These are phyloP conservation scores for Lasiosphaeris hirsuta DNA, from an alignment of 495 filamentous ascomycete genomes.

Conservation along the genomic window DNA sequence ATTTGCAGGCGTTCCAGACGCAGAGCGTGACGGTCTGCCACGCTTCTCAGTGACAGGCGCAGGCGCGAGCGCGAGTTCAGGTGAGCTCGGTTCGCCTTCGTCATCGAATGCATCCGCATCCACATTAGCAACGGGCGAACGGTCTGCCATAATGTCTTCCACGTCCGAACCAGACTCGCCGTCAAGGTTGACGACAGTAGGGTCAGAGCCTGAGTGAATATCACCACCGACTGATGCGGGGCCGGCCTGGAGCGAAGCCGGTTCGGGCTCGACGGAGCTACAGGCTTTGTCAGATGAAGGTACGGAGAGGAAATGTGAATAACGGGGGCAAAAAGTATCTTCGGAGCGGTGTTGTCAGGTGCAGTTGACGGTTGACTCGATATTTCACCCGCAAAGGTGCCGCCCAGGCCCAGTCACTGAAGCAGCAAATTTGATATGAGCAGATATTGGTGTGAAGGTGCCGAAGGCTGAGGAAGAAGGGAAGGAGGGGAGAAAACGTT, in stretches of 20 bases:
- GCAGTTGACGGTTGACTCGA: too few relatives aligned
- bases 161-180: slow-evolving; percentile 6
- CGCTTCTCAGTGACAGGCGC: slow-evolving; percentile 17
- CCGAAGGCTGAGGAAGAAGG: not conserved
- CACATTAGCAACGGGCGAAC: slow-evolving; percentile 9
- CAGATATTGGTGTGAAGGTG: not conserved
- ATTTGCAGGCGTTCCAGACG: slow-evolving; percentile 15
- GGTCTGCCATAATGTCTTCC: not conserved
- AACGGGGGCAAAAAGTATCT: too few relatives aligned
- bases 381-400: too few relatives aligned
- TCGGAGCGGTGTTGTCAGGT: too few relatives aligned
- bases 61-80: not conserved
- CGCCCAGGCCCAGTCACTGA: too few relatives aligned
- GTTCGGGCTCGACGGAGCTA: slow-evolving; percentile 10
- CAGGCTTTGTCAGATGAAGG: not conserved
- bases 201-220: not conserved
- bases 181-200: slow-evolving; percentile 22
- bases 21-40: slow-evolving; percentile 18
- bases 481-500: not conserved
- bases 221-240: not conserved
- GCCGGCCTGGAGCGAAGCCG: not conserved
- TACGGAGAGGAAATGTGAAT: not conserved
- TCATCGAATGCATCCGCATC: not conserved
- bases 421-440: too few relatives aligned
- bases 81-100: not conserved